Conservation (phyloP, 2,329 filamentous ascomycete species). For the Penicillium concentricum region DNA sequence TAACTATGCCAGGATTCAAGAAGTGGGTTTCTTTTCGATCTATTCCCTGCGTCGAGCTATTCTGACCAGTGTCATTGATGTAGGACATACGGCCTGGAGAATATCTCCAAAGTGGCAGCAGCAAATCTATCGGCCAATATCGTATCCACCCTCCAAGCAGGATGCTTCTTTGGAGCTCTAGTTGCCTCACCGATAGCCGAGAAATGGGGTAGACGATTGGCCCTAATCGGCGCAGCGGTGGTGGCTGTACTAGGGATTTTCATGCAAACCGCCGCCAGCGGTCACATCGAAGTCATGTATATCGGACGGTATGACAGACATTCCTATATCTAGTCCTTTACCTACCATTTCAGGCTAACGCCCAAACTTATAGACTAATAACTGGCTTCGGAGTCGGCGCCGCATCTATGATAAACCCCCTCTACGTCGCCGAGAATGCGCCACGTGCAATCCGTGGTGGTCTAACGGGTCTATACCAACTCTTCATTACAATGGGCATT, state of each 20-base stretch:
- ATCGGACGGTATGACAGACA: slow-evolving; percentile 56
- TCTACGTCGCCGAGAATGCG: slow-evolving; percentile 62
- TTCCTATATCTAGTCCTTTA: not conserved
- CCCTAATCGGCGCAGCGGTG: slow-evolving; percentile 57
- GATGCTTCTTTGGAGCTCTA: slow-evolving; percentile 65
- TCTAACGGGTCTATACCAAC: slow-evolving; percentile 60
- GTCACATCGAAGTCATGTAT: slow-evolving; percentile 63
- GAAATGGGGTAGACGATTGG: slow-evolving; percentile 54
- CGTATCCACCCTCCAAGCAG: slow-evolving; percentile 68
- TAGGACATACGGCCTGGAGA: slow-evolving; percentile 55
- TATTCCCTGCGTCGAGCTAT: not conserved
- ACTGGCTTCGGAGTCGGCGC: slow-evolving; percentile 53
- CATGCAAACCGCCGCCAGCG: slow-evolving; percentile 63
- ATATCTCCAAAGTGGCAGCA: slow-evolving; percentile 40
- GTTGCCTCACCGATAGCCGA: slow-evolving; percentile 44
- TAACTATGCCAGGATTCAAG: slow-evolving; percentile 60
- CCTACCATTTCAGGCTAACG: not conserved
- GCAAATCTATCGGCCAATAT: slow-evolving; percentile 65
- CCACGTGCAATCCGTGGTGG: slow-evolving; percentile 60
- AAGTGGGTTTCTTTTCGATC: slow-evolving; percentile 38
- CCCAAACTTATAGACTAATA: slow-evolving; percentile 40
- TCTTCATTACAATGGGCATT: slow-evolving; percentile 52
- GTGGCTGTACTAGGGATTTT: slow-evolving; percentile 62
- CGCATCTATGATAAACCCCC: slow-evolving; percentile 58
- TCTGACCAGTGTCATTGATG: slow-evolving; percentile 11